Conservation (phyloP, 495 filamentous ascomycete genomes). For the Copromyces sp. region DNA sequence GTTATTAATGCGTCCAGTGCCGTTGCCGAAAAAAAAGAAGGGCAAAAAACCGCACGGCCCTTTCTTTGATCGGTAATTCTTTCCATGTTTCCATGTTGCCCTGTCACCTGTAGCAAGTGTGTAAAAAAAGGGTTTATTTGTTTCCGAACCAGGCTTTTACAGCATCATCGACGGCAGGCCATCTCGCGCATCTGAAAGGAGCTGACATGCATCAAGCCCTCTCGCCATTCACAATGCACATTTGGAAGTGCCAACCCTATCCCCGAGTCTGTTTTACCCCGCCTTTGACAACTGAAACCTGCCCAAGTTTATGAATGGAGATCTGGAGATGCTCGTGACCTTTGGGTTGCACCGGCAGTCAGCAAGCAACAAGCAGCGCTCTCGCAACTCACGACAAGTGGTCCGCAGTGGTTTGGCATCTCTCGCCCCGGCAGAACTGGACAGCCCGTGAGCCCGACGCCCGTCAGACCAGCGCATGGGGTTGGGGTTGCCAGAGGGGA, state of each 20-base stretch:
- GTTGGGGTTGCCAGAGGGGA: neutral
- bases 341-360: neutral
- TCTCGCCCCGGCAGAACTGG: neutral
- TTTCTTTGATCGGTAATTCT: neutral
- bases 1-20: neutral
- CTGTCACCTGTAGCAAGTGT: neutral
- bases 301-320: neutral
- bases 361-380: neutral
- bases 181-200: neutral
- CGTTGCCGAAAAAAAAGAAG: neutral
- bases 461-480: neutral
- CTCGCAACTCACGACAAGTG: neutral
- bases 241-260: neutral
- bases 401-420: neutral
- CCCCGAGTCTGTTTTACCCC: neutral
- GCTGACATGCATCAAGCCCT: neutral
- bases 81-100: neutral
- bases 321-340: neutral
- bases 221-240: neutral
- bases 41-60: neutral
- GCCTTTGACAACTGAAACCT: neutral
- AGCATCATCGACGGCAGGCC: neutral
- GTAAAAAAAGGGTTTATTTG: neutral
- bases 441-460: neutral
- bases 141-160: neutral